Evolutionary conservation across 2,329 filamentous ascomycete species (phyloP), one percentile per base, ranked within the genome.

Genomic region (Arthroderma sp.): DNA sequence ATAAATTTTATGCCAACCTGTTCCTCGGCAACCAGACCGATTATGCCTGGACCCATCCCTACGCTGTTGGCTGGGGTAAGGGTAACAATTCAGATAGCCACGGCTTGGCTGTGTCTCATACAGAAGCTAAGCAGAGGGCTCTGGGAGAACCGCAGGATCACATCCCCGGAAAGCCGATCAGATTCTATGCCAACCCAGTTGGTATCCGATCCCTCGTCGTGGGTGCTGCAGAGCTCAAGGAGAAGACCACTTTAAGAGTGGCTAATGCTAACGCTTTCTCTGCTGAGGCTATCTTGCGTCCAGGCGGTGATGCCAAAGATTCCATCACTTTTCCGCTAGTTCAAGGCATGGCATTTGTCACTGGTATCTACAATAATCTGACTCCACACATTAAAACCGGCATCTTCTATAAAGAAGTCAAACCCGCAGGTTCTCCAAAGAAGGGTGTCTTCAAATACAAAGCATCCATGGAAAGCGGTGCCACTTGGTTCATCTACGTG

Each of bases 291-390:
- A 81, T 83, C 38, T 68, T 96, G 30, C 73, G 68, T 42, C 70
- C 72, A 2, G 66, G 70, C 22, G 57, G 62, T n/a, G 68, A 68
- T 2, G 70, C 73, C 5, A 60, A 69, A 1, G 74, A 82, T 0
- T 69, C 74, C 1, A 73, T 96, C 15, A 81, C 77, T 0, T 86
- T 94, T 51, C 87, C 88, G 0, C 59, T 95, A 5, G 78, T 94
- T 0, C 89, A 96, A 58, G 91, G 91, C 7, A 91, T 93, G 78
- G 82, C 78, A 0, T 94, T 87, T 54, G 70, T 94, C 11, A 95
- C 88, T 4, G 88, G 73, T 0, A 62, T 83, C 11, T 96, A 88
- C 63, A 72, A 71, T 44, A 77, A 78, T 29, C 71, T 78, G 0
- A 80, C 77, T 5, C 89, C 89, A 0, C 58, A 80, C 3, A 72